Evolutionary conservation across 768 basidiomycete species (phyloP).

Genomic region (Clathrus columnatus): DNA sequence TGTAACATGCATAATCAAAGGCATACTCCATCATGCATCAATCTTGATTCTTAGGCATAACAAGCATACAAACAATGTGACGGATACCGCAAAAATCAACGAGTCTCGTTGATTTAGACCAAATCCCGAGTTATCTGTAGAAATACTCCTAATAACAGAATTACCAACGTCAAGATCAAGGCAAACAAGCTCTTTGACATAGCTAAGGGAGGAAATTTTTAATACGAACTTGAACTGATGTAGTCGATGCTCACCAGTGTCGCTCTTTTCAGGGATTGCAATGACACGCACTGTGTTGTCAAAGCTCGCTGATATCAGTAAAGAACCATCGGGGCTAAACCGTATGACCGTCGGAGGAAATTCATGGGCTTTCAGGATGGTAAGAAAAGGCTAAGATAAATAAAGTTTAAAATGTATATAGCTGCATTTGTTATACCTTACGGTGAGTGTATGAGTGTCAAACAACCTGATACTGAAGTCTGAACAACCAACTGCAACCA

Average conservation of each 20-base stretch:
- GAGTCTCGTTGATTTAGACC: neutral
- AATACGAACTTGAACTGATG: neutral
- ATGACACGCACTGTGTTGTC: conserved; percentile 83
- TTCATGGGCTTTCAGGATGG: conserved; percentile 89
- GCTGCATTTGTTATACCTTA: conserved; percentile 31
- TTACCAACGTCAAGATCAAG: conserved; percentile 21
- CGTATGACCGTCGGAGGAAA: conserved; percentile 85
- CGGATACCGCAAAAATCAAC: neutral
- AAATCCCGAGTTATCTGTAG: neutral
- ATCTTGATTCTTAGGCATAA: no score
- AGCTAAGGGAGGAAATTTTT: conserved; percentile 15
- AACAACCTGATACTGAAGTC: conserved; percentile 79
- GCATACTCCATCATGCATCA: no score
- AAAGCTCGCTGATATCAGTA: conserved; percentile 83
- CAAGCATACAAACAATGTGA: no score
- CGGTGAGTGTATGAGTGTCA: conserved; percentile 69
- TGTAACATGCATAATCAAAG: neutral
- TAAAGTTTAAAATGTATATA: neutral
- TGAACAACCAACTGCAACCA: conserved; percentile 80
- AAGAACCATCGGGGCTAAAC: conserved; percentile 76
- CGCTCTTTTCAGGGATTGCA: conserved; percentile 51
- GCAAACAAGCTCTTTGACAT: conserved; percentile 22
- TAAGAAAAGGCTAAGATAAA: conserved; percentile 70
- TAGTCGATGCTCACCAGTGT: conserved; percentile 27
- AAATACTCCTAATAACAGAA: conserved; percentile 20